These are phyloP conservation scores for Diplocarpon mali DNA, from an alignment of 2,329 filamentous ascomycete species.

Conservation along the genomic window DNA sequence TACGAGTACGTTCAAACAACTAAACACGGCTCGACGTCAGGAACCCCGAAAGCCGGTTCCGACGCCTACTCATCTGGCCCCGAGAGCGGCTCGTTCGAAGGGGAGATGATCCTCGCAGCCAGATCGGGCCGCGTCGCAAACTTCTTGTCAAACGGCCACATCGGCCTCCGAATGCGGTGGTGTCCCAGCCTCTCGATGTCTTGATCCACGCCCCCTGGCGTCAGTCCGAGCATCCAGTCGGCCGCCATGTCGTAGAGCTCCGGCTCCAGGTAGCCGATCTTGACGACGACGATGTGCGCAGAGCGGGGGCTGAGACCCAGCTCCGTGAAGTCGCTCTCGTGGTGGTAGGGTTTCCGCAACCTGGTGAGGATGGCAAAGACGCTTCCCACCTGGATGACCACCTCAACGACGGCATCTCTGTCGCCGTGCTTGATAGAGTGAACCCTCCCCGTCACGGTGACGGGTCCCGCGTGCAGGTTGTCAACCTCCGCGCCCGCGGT, in stretches of 20 bases:
- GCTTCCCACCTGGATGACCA: conserved; percentile 38
- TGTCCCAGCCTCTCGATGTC: conserved; percentile 38
- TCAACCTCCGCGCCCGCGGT: conserved; percentile 41
- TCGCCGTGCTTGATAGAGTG: conserved; percentile 41
- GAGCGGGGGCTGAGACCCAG: conserved; percentile 35
- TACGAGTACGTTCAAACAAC: no score
- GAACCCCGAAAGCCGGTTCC: no score
- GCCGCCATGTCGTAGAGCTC: conserved; percentile 42
- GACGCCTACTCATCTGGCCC: neutral
- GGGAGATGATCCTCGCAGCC: conserved; percentile 18
- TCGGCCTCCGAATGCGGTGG: conserved; percentile 36
- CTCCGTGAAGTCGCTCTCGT: conserved; percentile 39
- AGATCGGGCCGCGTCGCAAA: conserved; percentile 29
- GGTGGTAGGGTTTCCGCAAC: conserved; percentile 42
- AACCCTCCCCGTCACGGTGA: conserved; percentile 40
- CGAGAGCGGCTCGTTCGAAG: conserved; percentile 2
- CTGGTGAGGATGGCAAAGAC: conserved; percentile 41
- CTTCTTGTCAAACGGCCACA: conserved; percentile 35
- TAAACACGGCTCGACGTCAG: no score
- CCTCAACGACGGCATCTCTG: conserved; percentile 35
- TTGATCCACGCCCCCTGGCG: conserved; percentile 43
- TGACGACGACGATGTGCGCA: conserved; percentile 41
- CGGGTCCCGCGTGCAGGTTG: conserved; percentile 34
- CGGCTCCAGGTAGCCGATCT: conserved; percentile 45
- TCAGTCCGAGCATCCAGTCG: conserved; percentile 43